Evolutionary conservation across 148 eudicot species (phyloP), one percentile per base, ranked within the genome.

Genomic region (Chenopodium berlandieri): DNA sequence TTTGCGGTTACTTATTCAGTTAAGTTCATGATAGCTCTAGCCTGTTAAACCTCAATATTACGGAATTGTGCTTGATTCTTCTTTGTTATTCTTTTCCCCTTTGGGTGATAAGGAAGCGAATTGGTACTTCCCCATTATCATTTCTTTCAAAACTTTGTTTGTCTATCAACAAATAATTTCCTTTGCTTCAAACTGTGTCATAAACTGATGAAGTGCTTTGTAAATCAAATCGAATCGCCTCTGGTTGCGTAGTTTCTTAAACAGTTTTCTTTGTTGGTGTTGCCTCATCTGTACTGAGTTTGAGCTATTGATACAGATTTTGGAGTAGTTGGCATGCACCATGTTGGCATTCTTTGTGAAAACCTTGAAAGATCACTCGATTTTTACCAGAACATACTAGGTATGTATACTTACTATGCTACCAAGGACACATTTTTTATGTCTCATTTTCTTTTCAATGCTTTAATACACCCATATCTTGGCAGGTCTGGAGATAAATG

Each of bases 281-380:
- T 23, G 68, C 23, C 27, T 25, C 31, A 30, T 6, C n/a, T 50
- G 52, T 71, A 71, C 66, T 81, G 34, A 72, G 52, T 19, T 52
- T 7, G 22, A n/a, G 48, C 74, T 9, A 74, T 27, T 83, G 77
- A 79, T 89, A 75, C 92, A 96, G 99, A 92, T 85, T 86, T 79
- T 82, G 99, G 99, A 88, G 88, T 94, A 82, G 98, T 96, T 72
- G 83, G 91, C 65, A 81, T 96, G 86, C 99, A 96, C 83, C 99
- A 96, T 80, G 97, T 96, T 71, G 99, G 97, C 73, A 86, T 96
- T 80, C 92, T 96, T 58, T 96, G 99, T 19, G 93, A 94, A 83
- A 96, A 96, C 89, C 97, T 96, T 25, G 99, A 96, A 83, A 87
- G 94, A 74, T 96, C 99, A 10, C 89, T 96, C 58, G 88, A 96